phyloP scores from a whole-genome alignment of 164 flowering plant genomes.

The Platanus orientalis region DNA sequence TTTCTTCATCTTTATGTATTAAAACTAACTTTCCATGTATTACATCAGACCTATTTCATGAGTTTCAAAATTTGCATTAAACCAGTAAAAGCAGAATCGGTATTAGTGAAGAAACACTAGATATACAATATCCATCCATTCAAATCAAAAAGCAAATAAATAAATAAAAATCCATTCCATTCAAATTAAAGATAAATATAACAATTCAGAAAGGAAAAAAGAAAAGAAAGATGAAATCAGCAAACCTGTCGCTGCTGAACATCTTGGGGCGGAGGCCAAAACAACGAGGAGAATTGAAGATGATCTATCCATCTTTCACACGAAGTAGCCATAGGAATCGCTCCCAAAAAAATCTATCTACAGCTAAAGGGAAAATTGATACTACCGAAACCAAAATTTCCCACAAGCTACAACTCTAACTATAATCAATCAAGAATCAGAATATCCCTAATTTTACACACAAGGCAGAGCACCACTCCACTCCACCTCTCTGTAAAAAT shows the following conservation, averaged over 20 bases:
- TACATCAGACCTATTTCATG: no score
- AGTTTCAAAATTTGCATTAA: no score
- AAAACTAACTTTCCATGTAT: no score
- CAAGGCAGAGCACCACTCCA: conserved; percentile 10
- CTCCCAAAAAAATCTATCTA: background rate
- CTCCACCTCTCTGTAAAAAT: conserved; percentile 6
- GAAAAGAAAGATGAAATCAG: background rate
- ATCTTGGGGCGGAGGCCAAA: background rate
- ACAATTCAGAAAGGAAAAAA: no score
- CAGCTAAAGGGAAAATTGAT: background rate
- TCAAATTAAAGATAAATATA: no score
- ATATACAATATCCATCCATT: no score
- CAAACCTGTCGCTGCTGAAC: conserved; percentile 57
- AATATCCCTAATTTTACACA: conserved; percentile 41
- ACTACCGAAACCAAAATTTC: no score
- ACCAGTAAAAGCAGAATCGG: no score
- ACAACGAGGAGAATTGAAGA: conserved; percentile 1
- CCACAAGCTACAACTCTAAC: conserved; percentile 14
- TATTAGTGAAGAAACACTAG: no score
- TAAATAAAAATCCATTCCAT: no score
- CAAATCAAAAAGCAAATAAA: no score
- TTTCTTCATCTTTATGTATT: no score
- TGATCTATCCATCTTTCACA: conserved; percentile 67
- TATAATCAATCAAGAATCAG: conserved; percentile 41
- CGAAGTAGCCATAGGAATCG: conserved; percentile 44